Evolutionary conservation across 495 filamentous ascomycete genomes (phyloP).

Genomic region (Xylaria intraflava): DNA sequence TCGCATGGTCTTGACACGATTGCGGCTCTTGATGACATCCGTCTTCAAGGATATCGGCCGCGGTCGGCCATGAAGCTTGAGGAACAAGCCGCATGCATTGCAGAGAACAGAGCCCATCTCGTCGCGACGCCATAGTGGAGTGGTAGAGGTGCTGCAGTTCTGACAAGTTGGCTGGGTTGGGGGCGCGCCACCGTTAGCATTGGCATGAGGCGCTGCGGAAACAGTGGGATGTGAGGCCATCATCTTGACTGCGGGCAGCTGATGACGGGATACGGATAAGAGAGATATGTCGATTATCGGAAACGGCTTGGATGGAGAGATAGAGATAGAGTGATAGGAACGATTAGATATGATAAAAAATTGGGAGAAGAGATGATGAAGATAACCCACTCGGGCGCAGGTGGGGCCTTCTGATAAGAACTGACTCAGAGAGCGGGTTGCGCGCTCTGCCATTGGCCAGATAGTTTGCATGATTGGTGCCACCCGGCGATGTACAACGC

Average conservation of each 20-base stretch:
- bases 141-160: constrained; percentile 93
- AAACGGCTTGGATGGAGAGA: constrained; percentile 13
- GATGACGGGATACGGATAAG: constrained; percentile 9
- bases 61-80: constrained; percentile 91
- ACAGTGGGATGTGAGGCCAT: constrained; percentile 28
- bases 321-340: constrained; percentile 19
- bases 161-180: constrained; percentile 89
- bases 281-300: constrained; percentile 15
- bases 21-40: constrained; percentile 99
- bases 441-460: not conserved
- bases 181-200: constrained; percentile 49
- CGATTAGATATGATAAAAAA: constrained; percentile 31
- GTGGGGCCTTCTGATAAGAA: constrained; percentile 10
- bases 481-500: not conserved
- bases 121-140: constrained; percentile 94
- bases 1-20: constrained; percentile 83
- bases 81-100: constrained; percentile 95
- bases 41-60: constrained; percentile 96
- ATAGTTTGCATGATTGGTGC: not conserved
- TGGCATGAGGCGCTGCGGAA: constrained; percentile 12
- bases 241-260: constrained; percentile 19
- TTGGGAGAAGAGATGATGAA: constrained; percentile 15
- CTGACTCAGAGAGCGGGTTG: not conserved
- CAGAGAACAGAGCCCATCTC: constrained; percentile 95
- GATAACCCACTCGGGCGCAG: constrained; percentile 1